A percentile compares a stretch with the other conserved stretches of the same genome.
Evolutionary conservation across 2,329 filamentous ascomycete species (phyloP).

Genomic region (Aspergillus brasiliensis): DNA sequence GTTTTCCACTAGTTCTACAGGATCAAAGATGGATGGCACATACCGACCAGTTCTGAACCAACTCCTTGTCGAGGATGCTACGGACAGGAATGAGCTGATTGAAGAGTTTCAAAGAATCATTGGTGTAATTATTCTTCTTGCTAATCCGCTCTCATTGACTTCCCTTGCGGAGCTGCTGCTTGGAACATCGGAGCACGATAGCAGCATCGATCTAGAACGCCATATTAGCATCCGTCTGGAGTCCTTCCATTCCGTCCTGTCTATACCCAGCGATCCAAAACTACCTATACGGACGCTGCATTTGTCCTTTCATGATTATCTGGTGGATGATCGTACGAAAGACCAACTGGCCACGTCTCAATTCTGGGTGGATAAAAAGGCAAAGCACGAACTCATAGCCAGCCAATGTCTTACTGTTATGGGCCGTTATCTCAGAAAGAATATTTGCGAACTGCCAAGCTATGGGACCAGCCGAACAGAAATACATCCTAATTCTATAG

Average conservation of each 20-base stretch:
- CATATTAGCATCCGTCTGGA: neutral
- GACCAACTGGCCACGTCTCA: too few relatives aligned
- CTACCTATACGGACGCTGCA: constrained; percentile 24
- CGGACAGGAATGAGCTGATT: neutral
- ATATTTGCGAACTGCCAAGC: constrained; percentile 17
- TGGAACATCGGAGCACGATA: constrained; percentile 8
- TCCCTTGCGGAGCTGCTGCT: constrained; percentile 19
- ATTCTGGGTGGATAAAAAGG: constrained; percentile 12
- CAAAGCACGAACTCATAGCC: constrained; percentile 26
- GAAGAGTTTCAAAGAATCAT: constrained; percentile 21
- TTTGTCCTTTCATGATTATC: constrained; percentile 35
- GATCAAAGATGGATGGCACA: constrained; percentile 10
- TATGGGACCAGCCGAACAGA: constrained; percentile 8
- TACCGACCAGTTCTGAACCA: constrained; percentile 11
- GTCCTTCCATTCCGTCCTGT: constrained; percentile 23
- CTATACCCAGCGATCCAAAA: constrained; percentile 13
- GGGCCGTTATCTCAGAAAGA: constrained; percentile 11
- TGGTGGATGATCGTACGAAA: constrained; percentile 30
- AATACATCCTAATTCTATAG: neutral
- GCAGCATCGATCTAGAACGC: constrained; percentile 2
- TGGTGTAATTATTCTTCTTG: constrained; percentile 27
- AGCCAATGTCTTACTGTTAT: constrained; percentile 26
- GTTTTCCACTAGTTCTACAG: neutral
- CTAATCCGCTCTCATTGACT: constrained; percentile 23
- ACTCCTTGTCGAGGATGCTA: neutral